phyloP scores from a whole-genome alignment of 257 asterid genomes.

The Verbascum thapsus region DNA sequence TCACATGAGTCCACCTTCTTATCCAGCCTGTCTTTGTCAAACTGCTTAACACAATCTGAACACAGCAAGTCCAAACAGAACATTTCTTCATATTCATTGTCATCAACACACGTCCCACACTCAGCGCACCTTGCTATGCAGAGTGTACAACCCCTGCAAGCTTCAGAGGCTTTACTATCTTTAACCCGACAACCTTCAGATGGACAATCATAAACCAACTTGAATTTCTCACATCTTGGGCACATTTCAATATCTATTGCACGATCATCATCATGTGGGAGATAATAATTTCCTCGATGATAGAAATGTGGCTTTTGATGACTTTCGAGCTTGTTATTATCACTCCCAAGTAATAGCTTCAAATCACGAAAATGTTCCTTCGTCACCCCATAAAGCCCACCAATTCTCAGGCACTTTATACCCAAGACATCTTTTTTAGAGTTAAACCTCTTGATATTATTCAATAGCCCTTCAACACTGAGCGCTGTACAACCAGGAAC shows the following conservation, averaged over 20 bases:
- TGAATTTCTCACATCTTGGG: slow-evolving; percentile 65
- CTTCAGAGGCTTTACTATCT: slow-evolving; percentile 34
- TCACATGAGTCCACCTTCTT: slow-evolving; percentile 27
- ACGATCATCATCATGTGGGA: slow-evolving; percentile 69
- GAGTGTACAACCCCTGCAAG: slow-evolving; percentile 70
- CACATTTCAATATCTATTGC: slow-evolving; percentile 77
- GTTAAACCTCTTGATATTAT: slow-evolving; percentile 49
- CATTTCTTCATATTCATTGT: slow-evolving; percentile 68
- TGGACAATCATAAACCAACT: slow-evolving; percentile 90
- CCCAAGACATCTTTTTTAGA: slow-evolving; percentile 41
- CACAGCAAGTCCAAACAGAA: slow-evolving; percentile 73
- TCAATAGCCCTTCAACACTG: slow-evolving; percentile 61
- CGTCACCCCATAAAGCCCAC: slow-evolving; percentile 63
- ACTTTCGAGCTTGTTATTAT: slow-evolving; percentile 29
- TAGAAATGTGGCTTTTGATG: slow-evolving; percentile 57
- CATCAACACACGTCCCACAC: slow-evolving; percentile 75
- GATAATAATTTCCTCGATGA: slow-evolving; percentile 53
- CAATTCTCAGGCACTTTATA: slow-evolving; percentile 69
- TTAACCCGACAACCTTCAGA: slow-evolving; percentile 61
- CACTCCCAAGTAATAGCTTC: slow-evolving; percentile 48
- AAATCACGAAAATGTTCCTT: slow-evolving; percentile 56
- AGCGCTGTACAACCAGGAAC: slow-evolving; percentile 85
- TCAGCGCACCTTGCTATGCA: slow-evolving; percentile 75
- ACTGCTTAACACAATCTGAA: slow-evolving; percentile 52
- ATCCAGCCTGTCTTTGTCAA: slow-evolving; percentile 32